Evolutionary conservation across 352 stramenopile species (phyloP).

Genomic region (Aphanomyces invadans): DNA sequence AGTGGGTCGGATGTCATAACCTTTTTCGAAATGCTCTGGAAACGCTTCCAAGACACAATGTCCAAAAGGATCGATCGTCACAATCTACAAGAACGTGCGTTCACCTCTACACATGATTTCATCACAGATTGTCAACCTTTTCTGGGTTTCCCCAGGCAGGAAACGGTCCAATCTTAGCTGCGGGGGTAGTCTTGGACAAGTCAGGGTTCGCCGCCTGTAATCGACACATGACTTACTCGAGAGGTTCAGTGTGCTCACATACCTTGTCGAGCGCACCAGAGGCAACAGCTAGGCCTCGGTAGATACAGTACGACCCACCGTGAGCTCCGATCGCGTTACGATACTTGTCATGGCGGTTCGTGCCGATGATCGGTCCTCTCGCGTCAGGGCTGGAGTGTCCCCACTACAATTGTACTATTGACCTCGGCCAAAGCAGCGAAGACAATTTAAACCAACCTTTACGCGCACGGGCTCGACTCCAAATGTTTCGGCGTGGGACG

Average conservation of each 20-base stretch:
- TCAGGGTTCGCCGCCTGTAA: slow-evolving; percentile 59
- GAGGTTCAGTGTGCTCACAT: neutral
- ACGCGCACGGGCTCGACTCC: slow-evolving; percentile 81
- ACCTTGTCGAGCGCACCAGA: slow-evolving; percentile 63
- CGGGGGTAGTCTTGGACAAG: slow-evolving; percentile 90
- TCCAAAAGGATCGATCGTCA: slow-evolving; percentile 73
- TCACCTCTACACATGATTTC: neutral
- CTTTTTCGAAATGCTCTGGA: slow-evolving; percentile 92
- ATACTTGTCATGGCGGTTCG: slow-evolving; percentile 92
- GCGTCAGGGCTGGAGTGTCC: slow-evolving; percentile 85
- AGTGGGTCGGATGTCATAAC: slow-evolving; percentile 97
- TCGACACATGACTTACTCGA: neutral
- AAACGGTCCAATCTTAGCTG: slow-evolving; percentile 96
- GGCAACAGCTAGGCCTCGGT: slow-evolving; percentile 92
- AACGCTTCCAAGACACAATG: slow-evolving; percentile 84
- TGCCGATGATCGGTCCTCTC: slow-evolving; percentile 92
- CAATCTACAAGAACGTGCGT: slow-evolving; percentile 34
- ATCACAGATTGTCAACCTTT: slow-evolving; percentile 44
- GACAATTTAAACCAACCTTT: slow-evolving; percentile 48
- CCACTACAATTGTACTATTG: slow-evolving; percentile 50
- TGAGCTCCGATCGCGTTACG: slow-evolving; percentile 98
- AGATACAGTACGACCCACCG: slow-evolving; percentile 97
- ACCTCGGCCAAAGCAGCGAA: neutral
- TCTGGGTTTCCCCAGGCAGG: slow-evolving; percentile 92
- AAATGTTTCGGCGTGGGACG: slow-evolving; percentile 80